Evolutionary conservation across 441 rosid genomes (phyloP).

Genomic region (Corymbia calophylla): DNA sequence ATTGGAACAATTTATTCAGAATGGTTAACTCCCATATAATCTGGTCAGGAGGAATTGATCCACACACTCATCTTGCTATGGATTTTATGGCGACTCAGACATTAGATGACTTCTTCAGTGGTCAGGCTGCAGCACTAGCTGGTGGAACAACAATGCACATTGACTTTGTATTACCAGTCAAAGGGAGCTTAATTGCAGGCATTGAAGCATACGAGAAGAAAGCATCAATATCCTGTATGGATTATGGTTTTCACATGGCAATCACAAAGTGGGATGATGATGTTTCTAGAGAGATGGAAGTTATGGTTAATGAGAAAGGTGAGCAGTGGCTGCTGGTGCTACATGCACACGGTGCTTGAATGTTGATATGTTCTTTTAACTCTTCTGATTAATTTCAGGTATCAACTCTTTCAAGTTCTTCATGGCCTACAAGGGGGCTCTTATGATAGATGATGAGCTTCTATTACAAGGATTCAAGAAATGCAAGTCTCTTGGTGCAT

Average conservation of each 20-base stretch:
- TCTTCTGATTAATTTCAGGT: constrained; percentile 33
- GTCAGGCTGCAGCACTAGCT: constrained; percentile 98
- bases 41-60: constrained; percentile 88
- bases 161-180: constrained; percentile 82
- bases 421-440: constrained; percentile 83
- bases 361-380: neutral
- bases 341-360: neutral
- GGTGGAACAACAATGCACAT: constrained; percentile 99
- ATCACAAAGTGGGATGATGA: constrained; percentile 85
- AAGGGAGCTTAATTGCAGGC: constrained; percentile 74
- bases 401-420: constrained; percentile 98
- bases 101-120: constrained; percentile 87
- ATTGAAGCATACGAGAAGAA: constrained; percentile 65
- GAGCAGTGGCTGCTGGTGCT: constrained; percentile 1
- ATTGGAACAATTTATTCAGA: neutral
- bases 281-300: constrained; percentile 81
- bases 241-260: constrained; percentile 97
- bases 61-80: constrained; percentile 87
- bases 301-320: constrained; percentile 87
- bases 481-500: constrained; percentile 94
- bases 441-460: constrained; percentile 83
- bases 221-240: constrained; percentile 75
- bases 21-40: neutral
- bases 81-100: constrained; percentile 74
- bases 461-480: constrained; percentile 69